Conservation (phyloP, 2,329 filamentous ascomycete genomes). For the Apiospora rasikravindrae region DNA sequence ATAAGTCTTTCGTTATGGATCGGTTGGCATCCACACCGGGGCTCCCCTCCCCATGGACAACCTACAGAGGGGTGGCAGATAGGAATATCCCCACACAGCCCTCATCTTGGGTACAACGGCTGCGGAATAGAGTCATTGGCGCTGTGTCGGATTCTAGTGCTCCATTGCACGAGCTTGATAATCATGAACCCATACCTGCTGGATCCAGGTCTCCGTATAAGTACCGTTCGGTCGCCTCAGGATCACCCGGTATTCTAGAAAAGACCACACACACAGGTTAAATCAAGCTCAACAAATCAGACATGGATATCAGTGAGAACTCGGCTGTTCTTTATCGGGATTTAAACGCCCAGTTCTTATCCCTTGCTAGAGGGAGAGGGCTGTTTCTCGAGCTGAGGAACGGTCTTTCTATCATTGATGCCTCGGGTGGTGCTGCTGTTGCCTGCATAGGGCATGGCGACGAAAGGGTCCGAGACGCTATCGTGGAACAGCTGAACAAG, state of each 20-base stretch:
- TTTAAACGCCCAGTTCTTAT: slow-evolving; percentile 40
- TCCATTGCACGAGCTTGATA: neutral
- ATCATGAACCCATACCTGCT: neutral
- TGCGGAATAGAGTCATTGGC: neutral
- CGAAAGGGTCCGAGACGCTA: slow-evolving; percentile 46
- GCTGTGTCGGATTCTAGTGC: neutral
- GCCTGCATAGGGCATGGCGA: slow-evolving; percentile 53
- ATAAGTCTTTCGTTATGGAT: neutral
- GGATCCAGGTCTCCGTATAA: neutral
- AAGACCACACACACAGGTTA: neutral
- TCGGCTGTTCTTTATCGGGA: slow-evolving; percentile 48
- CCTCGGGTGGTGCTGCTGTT: slow-evolving; percentile 52
- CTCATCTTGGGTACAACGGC: neutral
- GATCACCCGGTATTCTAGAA: neutral
- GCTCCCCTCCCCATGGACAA: neutral
- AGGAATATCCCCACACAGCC: neutral
- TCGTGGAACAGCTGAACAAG: slow-evolving; percentile 45
- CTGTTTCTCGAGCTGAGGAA: slow-evolving; percentile 46
- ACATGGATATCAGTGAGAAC: slow-evolving; percentile 20
- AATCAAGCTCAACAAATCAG: neutral
- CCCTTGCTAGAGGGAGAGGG: slow-evolving; percentile 41
- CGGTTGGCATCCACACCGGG: neutral
- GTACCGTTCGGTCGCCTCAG: neutral
- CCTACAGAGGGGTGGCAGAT: neutral
- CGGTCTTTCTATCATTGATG: slow-evolving; percentile 49